Evolutionary conservation across 768 basidiomycete species (phyloP), one percentile per base, ranked within the genome.

Genomic region (Tulasnella calospora): DNA sequence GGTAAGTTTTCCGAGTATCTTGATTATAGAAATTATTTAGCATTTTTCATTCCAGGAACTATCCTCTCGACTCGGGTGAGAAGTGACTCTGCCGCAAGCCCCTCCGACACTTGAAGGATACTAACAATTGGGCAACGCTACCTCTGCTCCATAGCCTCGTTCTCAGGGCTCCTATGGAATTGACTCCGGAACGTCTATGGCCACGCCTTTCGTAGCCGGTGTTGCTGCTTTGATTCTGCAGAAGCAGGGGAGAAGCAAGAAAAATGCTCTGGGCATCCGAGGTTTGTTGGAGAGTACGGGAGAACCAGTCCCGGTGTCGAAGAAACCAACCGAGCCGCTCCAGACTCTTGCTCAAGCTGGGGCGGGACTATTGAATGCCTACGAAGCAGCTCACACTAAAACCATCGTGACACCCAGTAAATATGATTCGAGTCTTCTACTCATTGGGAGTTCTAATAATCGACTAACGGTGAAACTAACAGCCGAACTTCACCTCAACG

Each of bases 401-500:
- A 81, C 84, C 12, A 40, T 83, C 41, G 70, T 87, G 61, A 80
- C 82, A 13, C 85, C 86, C 7, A 12, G 71, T 72, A 40, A 15
- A n/a, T 17, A 30, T 67, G 44, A 44, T 19, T 12, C 1, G 44
- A 44, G 9, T 27, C 17, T 67, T 5, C 2, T 72, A 12, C 7
- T 41, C 38, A 41, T 30, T 72, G 71, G 21, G 21, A 15, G 27
- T 17, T 36, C 36, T 41, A 19, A 21, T 17, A 7, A 40, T 72
- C 30, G n/a, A 33, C 12, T 19, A 7, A 15, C 21, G 30, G n/a
- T 40, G 1, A 40, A 15, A 6, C 21, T 46, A 6, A 27, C 27
- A 72, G 81, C 82, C 38, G 83, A 85, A 74, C 80, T 87, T 27
- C 69, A 81, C n/a, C 81, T 87, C 40, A 87, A 87, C 81, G 86